Conservation (phyloP, 1,139 yeast genomes). For the Lodderomyces elongisporus region DNA sequence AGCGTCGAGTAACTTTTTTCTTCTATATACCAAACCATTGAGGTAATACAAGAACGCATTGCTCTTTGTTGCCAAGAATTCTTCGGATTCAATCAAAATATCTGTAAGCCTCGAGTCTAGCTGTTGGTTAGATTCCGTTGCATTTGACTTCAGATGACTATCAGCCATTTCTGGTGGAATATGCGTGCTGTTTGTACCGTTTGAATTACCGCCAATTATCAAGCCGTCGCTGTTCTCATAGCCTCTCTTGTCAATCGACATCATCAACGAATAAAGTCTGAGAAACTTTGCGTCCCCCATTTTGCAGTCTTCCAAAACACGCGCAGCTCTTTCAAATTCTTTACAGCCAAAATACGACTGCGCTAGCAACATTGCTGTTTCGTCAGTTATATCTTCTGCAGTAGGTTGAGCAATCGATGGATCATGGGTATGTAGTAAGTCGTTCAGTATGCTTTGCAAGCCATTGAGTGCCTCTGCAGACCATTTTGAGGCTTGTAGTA, state of each 20-base stretch:
- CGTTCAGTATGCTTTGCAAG: slow-evolving; percentile 12
- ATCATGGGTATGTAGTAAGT: neutral
- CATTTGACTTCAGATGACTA: slow-evolving; percentile 7
- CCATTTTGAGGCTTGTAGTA: slow-evolving; percentile 77
- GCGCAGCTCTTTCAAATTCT: slow-evolving; percentile 79
- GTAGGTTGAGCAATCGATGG: neutral
- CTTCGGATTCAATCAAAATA: slow-evolving; percentile 40
- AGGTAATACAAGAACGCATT: slow-evolving; percentile 70
- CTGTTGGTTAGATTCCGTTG: slow-evolving; percentile 14
- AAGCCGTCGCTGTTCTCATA: slow-evolving; percentile 71
- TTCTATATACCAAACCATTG: slow-evolving; percentile 59
- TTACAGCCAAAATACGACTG: slow-evolving; percentile 74
- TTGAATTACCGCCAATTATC: slow-evolving; percentile 16
- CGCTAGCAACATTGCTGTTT: slow-evolving; percentile 51
- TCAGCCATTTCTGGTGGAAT: slow-evolving; percentile 11
- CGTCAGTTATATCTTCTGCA: slow-evolving; percentile 26
- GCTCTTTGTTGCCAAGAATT: slow-evolving; percentile 18
- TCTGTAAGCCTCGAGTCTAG: slow-evolving; percentile 32
- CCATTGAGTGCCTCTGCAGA: slow-evolving; percentile 69
- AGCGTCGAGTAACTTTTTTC: slow-evolving; percentile 51
- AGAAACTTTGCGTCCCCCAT: slow-evolving; percentile 60
- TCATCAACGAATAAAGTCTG: slow-evolving; percentile 59
- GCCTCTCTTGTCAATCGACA: slow-evolving; percentile 69
- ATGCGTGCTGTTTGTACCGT: neutral
- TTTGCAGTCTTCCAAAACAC: slow-evolving; percentile 46